These are phyloP conservation scores for Cladophialophora yegresii DNA, from an alignment of 2,329 filamentous ascomycete species.

Conservation along the genomic window DNA sequence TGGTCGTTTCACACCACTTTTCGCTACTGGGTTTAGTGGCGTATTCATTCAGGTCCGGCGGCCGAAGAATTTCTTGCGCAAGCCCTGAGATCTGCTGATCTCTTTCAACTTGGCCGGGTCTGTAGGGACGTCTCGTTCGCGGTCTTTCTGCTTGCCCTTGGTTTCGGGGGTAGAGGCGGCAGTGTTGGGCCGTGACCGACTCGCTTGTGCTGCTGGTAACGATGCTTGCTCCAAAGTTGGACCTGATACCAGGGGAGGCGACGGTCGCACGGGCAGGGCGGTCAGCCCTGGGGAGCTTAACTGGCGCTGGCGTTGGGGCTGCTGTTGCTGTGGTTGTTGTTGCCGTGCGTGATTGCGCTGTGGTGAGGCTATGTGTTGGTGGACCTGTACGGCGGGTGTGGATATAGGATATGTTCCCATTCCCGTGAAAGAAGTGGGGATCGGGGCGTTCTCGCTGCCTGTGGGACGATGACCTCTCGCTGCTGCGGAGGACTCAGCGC, in stretches of 20 bases:
- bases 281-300: slow-evolving; percentile 13
- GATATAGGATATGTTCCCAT: neutral
- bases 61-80: slow-evolving; percentile 33
- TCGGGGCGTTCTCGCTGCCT: slow-evolving; percentile 10
- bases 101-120: slow-evolving; percentile 29
- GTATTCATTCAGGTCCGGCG: slow-evolving; percentile 15
- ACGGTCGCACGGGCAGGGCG: slow-evolving; percentile 18
- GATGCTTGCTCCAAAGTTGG: neutral
- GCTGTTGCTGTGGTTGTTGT: slow-evolving; percentile 1
- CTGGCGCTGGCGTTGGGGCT: slow-evolving; percentile 7
- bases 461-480: slow-evolving; percentile 15
- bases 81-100: slow-evolving; percentile 20
- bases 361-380: slow-evolving; percentile 14
- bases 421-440: slow-evolving; percentile 5
- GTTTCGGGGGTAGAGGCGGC: slow-evolving; percentile 8
- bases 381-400: neutral
- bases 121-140: slow-evolving; percentile 23
- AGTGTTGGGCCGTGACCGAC: neutral
- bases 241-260: neutral
- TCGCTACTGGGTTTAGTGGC: neutral
- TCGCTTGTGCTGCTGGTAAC: neutral
- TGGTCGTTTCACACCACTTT: neutral
- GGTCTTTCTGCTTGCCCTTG: slow-evolving; percentile 26
- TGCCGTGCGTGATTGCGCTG: slow-evolving; percentile 7
- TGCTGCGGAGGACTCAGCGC: slow-evolving; percentile 7